Conservation (phyloP, 2,329 filamentous ascomycete species). For the Macrophomina tecta region DNA sequence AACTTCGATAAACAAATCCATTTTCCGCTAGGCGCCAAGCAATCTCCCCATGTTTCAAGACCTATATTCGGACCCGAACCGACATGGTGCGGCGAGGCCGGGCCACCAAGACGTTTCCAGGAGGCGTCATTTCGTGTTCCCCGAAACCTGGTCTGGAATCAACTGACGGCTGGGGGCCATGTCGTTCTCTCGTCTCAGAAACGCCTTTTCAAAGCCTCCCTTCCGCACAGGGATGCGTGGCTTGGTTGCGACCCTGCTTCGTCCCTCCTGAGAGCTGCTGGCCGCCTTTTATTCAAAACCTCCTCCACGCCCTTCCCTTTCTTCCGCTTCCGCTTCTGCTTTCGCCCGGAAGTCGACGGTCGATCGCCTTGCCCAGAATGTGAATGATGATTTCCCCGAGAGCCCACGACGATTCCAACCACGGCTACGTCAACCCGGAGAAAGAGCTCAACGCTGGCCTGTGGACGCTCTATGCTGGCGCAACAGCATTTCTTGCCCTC, state of each 20-base stretch:
- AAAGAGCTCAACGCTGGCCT: slow-evolving; percentile 45
- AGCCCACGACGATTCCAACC: slow-evolving; percentile 27
- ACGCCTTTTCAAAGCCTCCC: background rate
- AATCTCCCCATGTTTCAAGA: slow-evolving; percentile 20
- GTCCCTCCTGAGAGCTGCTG: background rate
- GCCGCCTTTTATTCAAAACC: background rate
- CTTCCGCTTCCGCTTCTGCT: background rate
- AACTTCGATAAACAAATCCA: background rate
- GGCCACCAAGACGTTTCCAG: slow-evolving; percentile 16
- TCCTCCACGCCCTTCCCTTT: background rate
- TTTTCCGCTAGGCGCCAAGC: slow-evolving; percentile 13
- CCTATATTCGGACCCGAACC: slow-evolving; percentile 1
- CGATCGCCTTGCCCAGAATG: slow-evolving; percentile 5
- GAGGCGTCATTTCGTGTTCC: slow-evolving; percentile 22
- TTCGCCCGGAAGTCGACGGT: background rate
- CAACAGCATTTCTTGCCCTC: slow-evolving; percentile 43
- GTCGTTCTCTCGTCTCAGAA: background rate
- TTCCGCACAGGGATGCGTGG: slow-evolving; percentile 2
- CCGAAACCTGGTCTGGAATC: background rate
- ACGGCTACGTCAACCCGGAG: slow-evolving; percentile 43
- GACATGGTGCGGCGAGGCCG: slow-evolving; percentile 1
- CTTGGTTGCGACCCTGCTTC: background rate
- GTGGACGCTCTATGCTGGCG: slow-evolving; percentile 48
- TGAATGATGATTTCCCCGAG: slow-evolving; percentile 16
- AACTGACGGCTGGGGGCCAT: background rate